Evolutionary conservation across 177 flowering plant genomes (phyloP).

Genomic region (Vitis hybrid): DNA sequence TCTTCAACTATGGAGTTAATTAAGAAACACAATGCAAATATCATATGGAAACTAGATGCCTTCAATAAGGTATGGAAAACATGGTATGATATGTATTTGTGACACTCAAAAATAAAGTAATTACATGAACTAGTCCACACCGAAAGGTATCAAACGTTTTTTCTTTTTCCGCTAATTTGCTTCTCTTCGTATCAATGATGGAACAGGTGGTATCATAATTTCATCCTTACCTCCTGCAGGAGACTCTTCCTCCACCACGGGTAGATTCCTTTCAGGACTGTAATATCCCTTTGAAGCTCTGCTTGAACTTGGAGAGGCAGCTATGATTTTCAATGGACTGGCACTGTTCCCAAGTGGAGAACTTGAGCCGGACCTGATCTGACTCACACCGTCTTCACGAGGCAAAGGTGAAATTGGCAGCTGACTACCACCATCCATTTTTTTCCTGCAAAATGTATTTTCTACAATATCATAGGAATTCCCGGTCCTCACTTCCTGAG

Average conservation of each 20-base stretch:
- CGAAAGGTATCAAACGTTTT: background rate
- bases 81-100: background rate
- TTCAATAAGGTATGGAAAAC: background rate
- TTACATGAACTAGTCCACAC: background rate
- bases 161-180: slow-evolving; percentile 8
- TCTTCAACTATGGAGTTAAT: background rate
- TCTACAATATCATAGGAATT: slow-evolving; percentile 75
- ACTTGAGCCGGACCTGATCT: slow-evolving; percentile 33
- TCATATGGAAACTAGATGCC: background rate
- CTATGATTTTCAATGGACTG: slow-evolving; percentile 24
- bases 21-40: background rate
- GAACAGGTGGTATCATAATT: slow-evolving; percentile 63
- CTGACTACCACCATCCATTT: slow-evolving; percentile 12
- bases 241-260: slow-evolving; percentile 45
- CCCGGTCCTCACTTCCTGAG: slow-evolving; percentile 87
- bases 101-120: background rate
- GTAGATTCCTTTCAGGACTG: slow-evolving; percentile 37
- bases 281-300: slow-evolving; percentile 25
- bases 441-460: slow-evolving; percentile 55
- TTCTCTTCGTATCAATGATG: slow-evolving; percentile 44
- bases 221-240: slow-evolving; percentile 27
- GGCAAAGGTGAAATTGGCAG: slow-evolving; percentile 41
- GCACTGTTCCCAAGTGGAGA: slow-evolving; percentile 32
- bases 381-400: slow-evolving; percentile 45
- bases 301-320: slow-evolving; percentile 36